These are phyloP conservation scores for Phytophthora cactorum DNA, from an alignment of 352 stramenopile species.

Conservation along the genomic window DNA sequence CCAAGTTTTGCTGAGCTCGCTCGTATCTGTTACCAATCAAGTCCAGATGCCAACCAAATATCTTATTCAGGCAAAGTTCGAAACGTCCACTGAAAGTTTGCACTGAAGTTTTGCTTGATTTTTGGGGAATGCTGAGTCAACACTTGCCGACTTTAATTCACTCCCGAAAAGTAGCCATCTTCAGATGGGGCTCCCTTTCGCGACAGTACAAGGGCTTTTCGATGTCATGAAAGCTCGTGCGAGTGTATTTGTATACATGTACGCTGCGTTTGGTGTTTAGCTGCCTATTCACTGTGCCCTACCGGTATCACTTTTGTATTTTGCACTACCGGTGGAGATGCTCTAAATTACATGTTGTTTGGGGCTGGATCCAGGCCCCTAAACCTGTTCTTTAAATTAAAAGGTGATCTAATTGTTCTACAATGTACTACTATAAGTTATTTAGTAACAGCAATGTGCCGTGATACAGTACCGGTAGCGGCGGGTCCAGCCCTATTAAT, in stretches of 20 bases:
- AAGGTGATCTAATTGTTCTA: too few species aligned
- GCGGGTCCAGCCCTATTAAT: too few species aligned
- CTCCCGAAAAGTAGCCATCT: conserved; percentile 25
- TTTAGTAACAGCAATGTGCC: too few species aligned
- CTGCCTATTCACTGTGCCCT: too few species aligned
- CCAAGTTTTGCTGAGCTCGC: neutral
- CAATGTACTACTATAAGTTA: too few species aligned
- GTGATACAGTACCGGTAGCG: too few species aligned
- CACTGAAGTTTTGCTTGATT: conserved; percentile 28
- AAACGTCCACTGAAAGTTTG: conserved; percentile 25
- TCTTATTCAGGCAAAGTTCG: conserved; percentile 18
- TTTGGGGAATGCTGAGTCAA: conserved; percentile 18
- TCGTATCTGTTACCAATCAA: neutral
- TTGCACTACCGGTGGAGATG: too few species aligned
- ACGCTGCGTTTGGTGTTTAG: neutral
- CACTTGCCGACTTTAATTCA: neutral
- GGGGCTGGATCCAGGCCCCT: too few species aligned
- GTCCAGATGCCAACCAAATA: conserved; percentile 8
- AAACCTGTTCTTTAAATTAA: too few species aligned
- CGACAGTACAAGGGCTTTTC: conserved; percentile 5
- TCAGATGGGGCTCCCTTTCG: conserved; percentile 12
- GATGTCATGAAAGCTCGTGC: conserved; percentile 7
- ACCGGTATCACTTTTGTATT: too few species aligned
- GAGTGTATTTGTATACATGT: neutral
- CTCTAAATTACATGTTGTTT: too few species aligned